Conservation (phyloP, 192 early-diverging fungal species). For the Fimicolochytrium jonesii region DNA sequence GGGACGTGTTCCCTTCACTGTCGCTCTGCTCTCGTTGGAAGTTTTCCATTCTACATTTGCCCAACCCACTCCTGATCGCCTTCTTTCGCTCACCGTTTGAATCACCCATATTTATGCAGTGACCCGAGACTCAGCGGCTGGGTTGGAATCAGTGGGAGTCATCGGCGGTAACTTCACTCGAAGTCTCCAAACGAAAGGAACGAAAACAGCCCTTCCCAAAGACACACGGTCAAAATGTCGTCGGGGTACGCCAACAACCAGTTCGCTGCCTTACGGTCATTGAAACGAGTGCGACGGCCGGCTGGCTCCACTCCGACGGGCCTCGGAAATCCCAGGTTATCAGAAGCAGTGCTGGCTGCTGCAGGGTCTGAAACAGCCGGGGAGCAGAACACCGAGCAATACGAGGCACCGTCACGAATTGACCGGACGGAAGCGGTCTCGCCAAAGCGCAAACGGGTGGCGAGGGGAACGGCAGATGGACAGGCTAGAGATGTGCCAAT, state of each 20-base stretch:
- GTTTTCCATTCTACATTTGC: no score
- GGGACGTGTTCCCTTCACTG: no score
- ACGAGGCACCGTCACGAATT: not conserved
- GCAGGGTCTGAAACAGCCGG: not conserved
- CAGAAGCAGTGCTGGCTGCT: not conserved
- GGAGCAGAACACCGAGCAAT: not conserved
- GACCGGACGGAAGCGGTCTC: not conserved
- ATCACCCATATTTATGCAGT: no score
- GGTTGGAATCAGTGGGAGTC: no score
- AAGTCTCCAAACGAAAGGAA: no score
- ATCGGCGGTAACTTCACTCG: no score
- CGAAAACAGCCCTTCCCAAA: no score
- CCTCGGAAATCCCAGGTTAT: not conserved
- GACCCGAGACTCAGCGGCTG: no score
- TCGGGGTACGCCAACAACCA: not conserved
- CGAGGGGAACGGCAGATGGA: not conserved
- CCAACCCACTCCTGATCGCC: no score
- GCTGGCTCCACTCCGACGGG: not conserved
- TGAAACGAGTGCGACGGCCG: slow-evolving; percentile 4
- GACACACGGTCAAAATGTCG: no score
- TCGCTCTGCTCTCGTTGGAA: no score
- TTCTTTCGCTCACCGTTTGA: no score
- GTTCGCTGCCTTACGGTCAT: slow-evolving; percentile 13
- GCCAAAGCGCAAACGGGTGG: not conserved
- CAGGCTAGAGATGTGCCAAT: slow-evolving; percentile 2